Evolutionary conservation across 2,329 filamentous ascomycete genomes (phyloP).

Genomic region (Colletotrichum melonis): DNA sequence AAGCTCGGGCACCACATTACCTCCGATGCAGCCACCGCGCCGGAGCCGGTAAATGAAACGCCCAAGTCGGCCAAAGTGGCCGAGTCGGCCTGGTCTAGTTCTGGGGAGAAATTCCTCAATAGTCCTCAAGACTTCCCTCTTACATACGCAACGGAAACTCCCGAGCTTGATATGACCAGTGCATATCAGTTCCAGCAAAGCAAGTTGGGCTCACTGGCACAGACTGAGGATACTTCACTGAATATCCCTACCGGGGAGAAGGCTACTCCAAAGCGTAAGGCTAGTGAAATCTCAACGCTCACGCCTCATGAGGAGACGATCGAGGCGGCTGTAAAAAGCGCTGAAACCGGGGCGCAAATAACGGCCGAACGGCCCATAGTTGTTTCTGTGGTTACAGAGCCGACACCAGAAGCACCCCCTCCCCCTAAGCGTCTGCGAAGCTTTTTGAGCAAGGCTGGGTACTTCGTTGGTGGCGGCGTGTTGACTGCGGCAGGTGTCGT

Average conservation of each 20-base stretch:
- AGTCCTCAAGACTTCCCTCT: slow-evolving; percentile 5
- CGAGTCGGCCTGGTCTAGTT: slow-evolving; percentile 23
- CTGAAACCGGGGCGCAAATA: neutral
- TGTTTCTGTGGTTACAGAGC: neutral
- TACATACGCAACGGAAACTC: neutral
- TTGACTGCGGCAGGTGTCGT: slow-evolving; percentile 13
- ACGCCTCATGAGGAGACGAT: slow-evolving; percentile 36
- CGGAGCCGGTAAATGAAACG: neutral
- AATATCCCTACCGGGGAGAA: neutral
- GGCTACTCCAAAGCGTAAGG: slow-evolving; percentile 45
- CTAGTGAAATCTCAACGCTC: slow-evolving; percentile 42
- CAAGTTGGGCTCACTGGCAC: slow-evolving; percentile 15
- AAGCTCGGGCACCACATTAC: neutral
- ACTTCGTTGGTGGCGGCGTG: slow-evolving; percentile 22
- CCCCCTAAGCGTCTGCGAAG: slow-evolving; percentile 9
- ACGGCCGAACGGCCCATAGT: neutral
- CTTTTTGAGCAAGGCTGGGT: slow-evolving; percentile 8
- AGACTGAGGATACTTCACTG: neutral
- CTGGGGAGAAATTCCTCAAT: slow-evolving; percentile 32
- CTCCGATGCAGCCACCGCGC: neutral
- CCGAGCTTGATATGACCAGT: slow-evolving; percentile 35
- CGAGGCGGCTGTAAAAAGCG: slow-evolving; percentile 23
- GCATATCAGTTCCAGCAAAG: slow-evolving; percentile 35
- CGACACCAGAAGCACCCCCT: neutral
- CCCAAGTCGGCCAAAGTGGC: slow-evolving; percentile 20